These are phyloP conservation scores for Yamadazyma epiphylla DNA, from an alignment of 1,139 yeast genomes.

Conservation along the genomic window DNA sequence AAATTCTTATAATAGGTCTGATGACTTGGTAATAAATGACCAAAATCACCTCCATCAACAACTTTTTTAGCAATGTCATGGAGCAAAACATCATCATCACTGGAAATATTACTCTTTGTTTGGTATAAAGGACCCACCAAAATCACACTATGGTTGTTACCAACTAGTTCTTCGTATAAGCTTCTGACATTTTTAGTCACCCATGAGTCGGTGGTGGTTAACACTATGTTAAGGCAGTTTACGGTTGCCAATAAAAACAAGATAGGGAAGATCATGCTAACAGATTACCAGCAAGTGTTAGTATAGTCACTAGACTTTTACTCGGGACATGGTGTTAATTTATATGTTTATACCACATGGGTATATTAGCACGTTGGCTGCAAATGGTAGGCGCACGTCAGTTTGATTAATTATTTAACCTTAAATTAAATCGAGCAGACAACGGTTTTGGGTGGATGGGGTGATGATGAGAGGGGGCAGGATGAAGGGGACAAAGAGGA, in stretches of 20 bases:
- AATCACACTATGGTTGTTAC: constrained; percentile 27
- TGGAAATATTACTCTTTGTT: constrained; percentile 2
- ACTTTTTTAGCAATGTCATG: constrained; percentile 1
- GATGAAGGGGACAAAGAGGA: no score
- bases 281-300: no score
- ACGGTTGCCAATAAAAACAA: not conserved
- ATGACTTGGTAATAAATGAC: constrained; percentile 29
- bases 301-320: no score
- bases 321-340: no score
- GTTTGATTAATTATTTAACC: no score
- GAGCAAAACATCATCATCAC: constrained; percentile 2
- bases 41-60: constrained; percentile 32
- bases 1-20: constrained; percentile 26
- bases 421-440: no score
- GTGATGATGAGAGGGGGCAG: no score
- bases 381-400: not conserved
- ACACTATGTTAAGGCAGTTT: constrained; percentile 22
- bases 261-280: not conserved
- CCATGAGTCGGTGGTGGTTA: constrained; percentile 40
- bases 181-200: constrained; percentile 31
- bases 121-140: constrained; percentile 33
- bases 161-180: constrained; percentile 22
- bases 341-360: not conserved
- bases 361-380: not conserved
- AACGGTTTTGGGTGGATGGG: no score